Evolutionary conservation across 768 basidiomycete genomes (phyloP).

Genomic region (Punctularia strigosozonata): DNA sequence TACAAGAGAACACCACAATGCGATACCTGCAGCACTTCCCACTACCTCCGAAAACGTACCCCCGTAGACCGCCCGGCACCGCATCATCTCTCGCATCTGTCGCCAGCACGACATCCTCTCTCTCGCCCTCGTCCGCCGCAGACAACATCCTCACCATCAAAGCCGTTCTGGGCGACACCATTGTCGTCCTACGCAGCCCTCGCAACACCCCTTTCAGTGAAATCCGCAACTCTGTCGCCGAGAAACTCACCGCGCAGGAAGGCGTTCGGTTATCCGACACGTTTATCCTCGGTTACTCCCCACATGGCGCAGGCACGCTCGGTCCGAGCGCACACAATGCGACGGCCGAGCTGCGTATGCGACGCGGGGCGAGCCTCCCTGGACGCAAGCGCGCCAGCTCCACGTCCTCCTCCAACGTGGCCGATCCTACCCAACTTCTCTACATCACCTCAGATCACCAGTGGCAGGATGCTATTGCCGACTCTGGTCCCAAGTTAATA

Average conservation of each 20-base stretch:
- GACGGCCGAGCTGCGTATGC: no score
- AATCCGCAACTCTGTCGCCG: constrained; percentile 44
- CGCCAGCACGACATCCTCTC: constrained; percentile 5
- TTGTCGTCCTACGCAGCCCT: constrained; percentile 48
- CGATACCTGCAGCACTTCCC: constrained; percentile 1
- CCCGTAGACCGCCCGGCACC: constrained; percentile 1
- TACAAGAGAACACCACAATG: not conserved
- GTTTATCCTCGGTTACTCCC: constrained; percentile 45
- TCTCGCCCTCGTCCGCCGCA: constrained; percentile 23
- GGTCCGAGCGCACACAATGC: no score
- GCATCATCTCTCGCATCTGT: not conserved
- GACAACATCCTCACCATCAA: constrained; percentile 39
- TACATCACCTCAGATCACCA: constrained; percentile 44
- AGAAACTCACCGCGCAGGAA: constrained; percentile 58
- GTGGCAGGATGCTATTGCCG: constrained; percentile 40
- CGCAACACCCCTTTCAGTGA: constrained; percentile 35
- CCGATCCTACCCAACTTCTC: constrained; percentile 18
- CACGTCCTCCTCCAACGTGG: constrained; percentile 17
- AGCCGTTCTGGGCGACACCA: constrained; percentile 47
- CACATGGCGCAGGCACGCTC: constrained; percentile 19
- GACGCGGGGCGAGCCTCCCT: constrained; percentile 2
- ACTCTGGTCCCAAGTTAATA: constrained; percentile 40
- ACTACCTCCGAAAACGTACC: constrained; percentile 12
- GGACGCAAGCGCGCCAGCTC: constrained; percentile 21
- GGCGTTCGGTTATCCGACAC: constrained; percentile 36